Percentiles rank a stretch among this genome's conserved stretches.
Evolutionary conservation across 2,329 filamentous ascomycete species (phyloP).

Genomic region (Xylariaceae sp.): DNA sequence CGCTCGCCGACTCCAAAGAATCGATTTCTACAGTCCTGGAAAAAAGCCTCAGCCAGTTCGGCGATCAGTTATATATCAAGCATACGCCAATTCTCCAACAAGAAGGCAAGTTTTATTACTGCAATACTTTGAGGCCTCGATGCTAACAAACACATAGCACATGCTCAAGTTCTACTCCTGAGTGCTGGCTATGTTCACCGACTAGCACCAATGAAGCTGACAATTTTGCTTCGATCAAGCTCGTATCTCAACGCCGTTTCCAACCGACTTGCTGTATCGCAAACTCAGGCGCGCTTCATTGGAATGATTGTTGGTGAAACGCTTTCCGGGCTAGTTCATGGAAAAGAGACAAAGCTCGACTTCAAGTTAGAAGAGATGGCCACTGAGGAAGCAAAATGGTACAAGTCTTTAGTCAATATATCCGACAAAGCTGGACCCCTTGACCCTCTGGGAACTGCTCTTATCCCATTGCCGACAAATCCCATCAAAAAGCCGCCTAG

Average conservation of each 20-base stretch:
- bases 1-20: conserved; percentile 48
- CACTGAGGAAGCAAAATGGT: conserved; percentile 67
- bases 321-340: conserved; percentile 57
- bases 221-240: conserved; percentile 64
- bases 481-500: conserved; percentile 24
- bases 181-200: conserved; percentile 71
- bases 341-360: conserved; percentile 66
- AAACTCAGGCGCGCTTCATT: conserved; percentile 69
- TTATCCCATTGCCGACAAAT: conserved; percentile 23
- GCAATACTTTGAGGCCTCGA: neutral
- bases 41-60: conserved; percentile 67
- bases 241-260: conserved; percentile 74
- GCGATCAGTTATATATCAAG: conserved; percentile 79
- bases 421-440: conserved; percentile 59
- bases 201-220: conserved; percentile 58
- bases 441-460: conserved; percentile 40
- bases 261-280: conserved; percentile 74
- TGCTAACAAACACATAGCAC: conserved; percentile 46
- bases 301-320: conserved; percentile 84
- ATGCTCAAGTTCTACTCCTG: conserved; percentile 73
- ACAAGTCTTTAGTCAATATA: conserved; percentile 59
- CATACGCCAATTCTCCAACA: conserved; percentile 82
- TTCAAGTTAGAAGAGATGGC: conserved; percentile 80
- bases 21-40: conserved; percentile 56
- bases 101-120: conserved; percentile 58